Conservation (phyloP, 2,329 filamentous ascomycete genomes). For the Ustulina deusta region DNA sequence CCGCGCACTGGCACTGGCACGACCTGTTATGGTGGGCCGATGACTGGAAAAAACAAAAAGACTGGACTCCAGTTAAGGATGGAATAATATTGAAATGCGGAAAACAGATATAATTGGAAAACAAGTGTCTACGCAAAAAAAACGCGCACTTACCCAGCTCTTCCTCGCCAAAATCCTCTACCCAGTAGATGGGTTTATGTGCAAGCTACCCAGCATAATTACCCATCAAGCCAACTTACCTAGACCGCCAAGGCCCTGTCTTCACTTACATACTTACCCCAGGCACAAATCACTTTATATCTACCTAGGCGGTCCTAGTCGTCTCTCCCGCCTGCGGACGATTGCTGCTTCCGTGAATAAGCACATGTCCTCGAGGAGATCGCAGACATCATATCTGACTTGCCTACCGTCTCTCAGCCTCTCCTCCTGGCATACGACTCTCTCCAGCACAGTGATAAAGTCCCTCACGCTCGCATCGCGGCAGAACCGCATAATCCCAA, state of each 20-base stretch:
- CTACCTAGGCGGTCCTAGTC: conserved; percentile 39
- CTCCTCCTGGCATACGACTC: conserved; percentile 48
- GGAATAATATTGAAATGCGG: background rate
- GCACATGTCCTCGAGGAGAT: conserved; percentile 53
- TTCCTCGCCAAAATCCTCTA: background rate
- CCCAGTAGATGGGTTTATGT: background rate
- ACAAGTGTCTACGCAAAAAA: background rate
- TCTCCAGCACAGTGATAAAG: conserved; percentile 47
- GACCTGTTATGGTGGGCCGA: background rate
- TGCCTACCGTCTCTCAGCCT: conserved; percentile 38
- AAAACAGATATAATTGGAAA: background rate
- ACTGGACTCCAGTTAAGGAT: background rate
- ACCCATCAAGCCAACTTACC: background rate
- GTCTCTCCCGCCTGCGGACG: conserved; percentile 41
- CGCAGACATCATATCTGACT: conserved; percentile 52
- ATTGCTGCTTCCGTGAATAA: conserved; percentile 49
- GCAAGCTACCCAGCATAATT: background rate
- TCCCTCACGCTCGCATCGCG: conserved; percentile 28
- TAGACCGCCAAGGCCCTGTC: background rate
- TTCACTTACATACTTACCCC: background rate
- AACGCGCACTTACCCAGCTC: background rate
- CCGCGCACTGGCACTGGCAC: background rate
- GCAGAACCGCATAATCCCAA: conserved; percentile 46
- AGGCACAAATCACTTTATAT: no score
- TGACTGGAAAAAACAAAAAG: no score